A percentile compares a stretch with the other conserved stretches of the same genome.
Conservation (phyloP, 108 stramenopile species). For the Discostella stelligeroides region DNA sequence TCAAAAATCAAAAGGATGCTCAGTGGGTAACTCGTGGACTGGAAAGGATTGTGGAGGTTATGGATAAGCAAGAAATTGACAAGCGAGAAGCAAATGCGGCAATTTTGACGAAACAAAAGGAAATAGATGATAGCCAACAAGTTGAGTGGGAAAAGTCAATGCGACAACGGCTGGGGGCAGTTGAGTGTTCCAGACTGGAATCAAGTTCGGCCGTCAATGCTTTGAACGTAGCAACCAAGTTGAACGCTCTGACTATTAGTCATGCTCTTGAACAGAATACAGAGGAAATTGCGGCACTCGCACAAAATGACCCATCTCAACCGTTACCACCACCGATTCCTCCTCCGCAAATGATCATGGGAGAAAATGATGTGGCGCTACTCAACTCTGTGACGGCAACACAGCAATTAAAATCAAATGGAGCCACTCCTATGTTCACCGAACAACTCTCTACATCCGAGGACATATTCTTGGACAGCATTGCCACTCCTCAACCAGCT, state of each 20-base stretch:
- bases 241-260: slow-evolving; percentile 12
- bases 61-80: slow-evolving; percentile 72
- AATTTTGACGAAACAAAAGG: slow-evolving; percentile 39
- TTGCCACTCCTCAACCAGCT: slow-evolving; percentile 15
- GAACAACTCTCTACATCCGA: slow-evolving; percentile 30
- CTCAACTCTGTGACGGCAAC: slow-evolving; percentile 27
- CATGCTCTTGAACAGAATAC: neutral
- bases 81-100: slow-evolving; percentile 24
- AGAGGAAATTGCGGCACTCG: slow-evolving; percentile 18
- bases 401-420: slow-evolving; percentile 50
- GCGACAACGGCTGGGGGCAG: slow-evolving; percentile 41
- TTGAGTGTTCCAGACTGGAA: slow-evolving; percentile 17
- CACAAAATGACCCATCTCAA: slow-evolving; percentile 8
- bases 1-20: slow-evolving; percentile 59
- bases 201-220: slow-evolving; percentile 18
- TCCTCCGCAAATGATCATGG: slow-evolving; percentile 42
- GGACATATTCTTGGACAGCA: slow-evolving; percentile 42
- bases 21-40: slow-evolving; percentile 63
- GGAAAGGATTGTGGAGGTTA: slow-evolving; percentile 69
- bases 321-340: slow-evolving; percentile 47
- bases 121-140: slow-evolving; percentile 38
- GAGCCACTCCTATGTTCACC: slow-evolving; percentile 37
- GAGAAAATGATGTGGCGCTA: too few species aligned
- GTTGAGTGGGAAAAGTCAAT: slow-evolving; percentile 55
- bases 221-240: slow-evolving; percentile 29